Evolutionary conservation across 192 early-diverging fungal genomes (phyloP).

Genomic region (Funneliformis mosseae): DNA sequence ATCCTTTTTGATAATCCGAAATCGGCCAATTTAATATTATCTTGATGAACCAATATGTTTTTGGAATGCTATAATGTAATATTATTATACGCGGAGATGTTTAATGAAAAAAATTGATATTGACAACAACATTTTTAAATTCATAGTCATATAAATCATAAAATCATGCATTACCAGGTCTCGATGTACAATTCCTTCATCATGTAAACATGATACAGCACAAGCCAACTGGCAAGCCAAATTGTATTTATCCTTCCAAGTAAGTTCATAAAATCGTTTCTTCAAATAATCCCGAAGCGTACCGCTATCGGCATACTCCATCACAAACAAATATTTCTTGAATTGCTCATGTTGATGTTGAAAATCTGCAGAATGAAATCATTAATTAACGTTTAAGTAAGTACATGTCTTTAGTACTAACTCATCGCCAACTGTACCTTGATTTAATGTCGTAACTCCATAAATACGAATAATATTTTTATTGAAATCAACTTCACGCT

Average conservation of each 20-base stretch:
- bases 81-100: too few relatives aligned
- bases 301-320: not conserved
- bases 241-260: not conserved
- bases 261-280: not conserved
- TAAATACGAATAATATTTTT: not conserved
- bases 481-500: not conserved
- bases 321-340: not conserved
- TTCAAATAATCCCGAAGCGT: not conserved
- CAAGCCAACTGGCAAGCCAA: not conserved
- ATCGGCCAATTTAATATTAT: not conserved
- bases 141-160: too few relatives aligned
- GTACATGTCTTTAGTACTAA: too few relatives aligned
- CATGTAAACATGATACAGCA: not conserved
- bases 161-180: not conserved
- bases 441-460: not conserved
- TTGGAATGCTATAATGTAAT: not conserved
- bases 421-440: not conserved
- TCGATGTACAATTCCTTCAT: not conserved
- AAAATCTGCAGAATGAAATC: not conserved
- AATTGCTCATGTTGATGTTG: not conserved
- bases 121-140: too few relatives aligned
- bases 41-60: not conserved
- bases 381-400: not conserved
- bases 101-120: too few relatives aligned
- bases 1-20: not conserved